phyloP scores from a whole-genome alignment of 345 rosid genomes.

The Eucalyptus dawsonii region DNA sequence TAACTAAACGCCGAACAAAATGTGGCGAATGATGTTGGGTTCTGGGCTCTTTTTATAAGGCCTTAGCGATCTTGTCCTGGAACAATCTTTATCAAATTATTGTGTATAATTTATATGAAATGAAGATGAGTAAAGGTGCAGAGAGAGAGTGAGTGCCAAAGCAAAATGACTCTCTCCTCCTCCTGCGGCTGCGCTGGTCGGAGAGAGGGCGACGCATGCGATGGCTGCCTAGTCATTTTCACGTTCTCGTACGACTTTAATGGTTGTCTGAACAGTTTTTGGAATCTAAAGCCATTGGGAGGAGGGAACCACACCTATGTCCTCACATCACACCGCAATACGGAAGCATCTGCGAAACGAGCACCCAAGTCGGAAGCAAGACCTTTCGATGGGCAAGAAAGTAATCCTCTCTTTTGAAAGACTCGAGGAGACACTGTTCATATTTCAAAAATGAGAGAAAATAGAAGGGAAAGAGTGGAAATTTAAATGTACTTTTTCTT shows the following conservation, averaged over 20 bases:
- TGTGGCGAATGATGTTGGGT: neutral
- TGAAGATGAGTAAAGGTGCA: neutral
- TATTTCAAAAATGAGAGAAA: neutral
- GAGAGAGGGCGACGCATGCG: neutral
- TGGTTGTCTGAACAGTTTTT: neutral
- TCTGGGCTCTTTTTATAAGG: neutral
- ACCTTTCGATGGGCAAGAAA: neutral
- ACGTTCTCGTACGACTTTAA: neutral
- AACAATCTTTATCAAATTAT: neutral
- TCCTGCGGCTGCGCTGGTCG: neutral
- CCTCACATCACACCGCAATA: neutral
- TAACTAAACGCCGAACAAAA: neutral
- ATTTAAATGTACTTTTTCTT: neutral
- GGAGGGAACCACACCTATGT: neutral
- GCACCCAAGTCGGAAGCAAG: neutral
- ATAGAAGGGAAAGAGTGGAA: neutral
- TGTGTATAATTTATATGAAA: neutral
- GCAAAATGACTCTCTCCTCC: neutral
- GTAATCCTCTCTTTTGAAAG: neutral
- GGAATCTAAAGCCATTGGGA: neutral
- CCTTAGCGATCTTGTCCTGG: neutral
- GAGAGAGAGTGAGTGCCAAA: neutral
- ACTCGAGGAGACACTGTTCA: neutral
- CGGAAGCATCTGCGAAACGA: neutral
- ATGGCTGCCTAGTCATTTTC: neutral